Base-by-base conservation (phyloP, 2,329 filamentous ascomycete genomes). In the Boeremia exigua region DNA sequence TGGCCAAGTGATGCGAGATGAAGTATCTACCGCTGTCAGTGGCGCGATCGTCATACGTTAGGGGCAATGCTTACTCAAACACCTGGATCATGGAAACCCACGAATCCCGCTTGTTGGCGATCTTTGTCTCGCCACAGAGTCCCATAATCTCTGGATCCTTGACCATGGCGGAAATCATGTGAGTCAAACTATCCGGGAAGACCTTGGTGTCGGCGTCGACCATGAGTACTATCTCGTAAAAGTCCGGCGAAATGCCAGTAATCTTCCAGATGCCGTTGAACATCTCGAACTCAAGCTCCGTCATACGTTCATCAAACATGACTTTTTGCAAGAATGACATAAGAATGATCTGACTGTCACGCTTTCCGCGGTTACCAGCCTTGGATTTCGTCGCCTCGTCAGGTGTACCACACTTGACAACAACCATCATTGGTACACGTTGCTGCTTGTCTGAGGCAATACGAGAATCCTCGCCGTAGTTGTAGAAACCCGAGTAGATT, bases 221-320 rank as follows among this genome's bases (percentile, higher is more conserved):
- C 94, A 98, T 98, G 77, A 99, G 90, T 59, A 98, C 91, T 23
- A 94, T 89, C 76, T 99, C 95, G 77, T 98, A 99, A 76, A 93
- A 99, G 77, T 99, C 95, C 12, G 95, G 95, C 4, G 93, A 96
- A 61, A 99, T 98, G 66, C 96, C 96, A 15, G 95, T 99, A 39
- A 99, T 91, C 77, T 96, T 96, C 93, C 94, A 99, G 61, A 99
- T 84, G 49, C 95, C 95, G 74, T 98, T 99, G 82, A 99, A 99
- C 91, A 99, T 98, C 74, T 99, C 95, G 72, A 92, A 99, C 76
- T 99, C 95, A 48, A 99, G 88, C 77, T 99, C 94, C 15, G 96
- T 99, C 95, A 99, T 99, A 59, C 95, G 90, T 79, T 99, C 96
- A 75, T 99, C 95, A 70, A 99, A 99, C 95, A 99, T 99, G 72